Percentiles rank a stretch among this genome's conserved stretches.
phyloP scores from a whole-genome alignment of 1,139 yeast species.

The Petasospora rhodanensis region DNA sequence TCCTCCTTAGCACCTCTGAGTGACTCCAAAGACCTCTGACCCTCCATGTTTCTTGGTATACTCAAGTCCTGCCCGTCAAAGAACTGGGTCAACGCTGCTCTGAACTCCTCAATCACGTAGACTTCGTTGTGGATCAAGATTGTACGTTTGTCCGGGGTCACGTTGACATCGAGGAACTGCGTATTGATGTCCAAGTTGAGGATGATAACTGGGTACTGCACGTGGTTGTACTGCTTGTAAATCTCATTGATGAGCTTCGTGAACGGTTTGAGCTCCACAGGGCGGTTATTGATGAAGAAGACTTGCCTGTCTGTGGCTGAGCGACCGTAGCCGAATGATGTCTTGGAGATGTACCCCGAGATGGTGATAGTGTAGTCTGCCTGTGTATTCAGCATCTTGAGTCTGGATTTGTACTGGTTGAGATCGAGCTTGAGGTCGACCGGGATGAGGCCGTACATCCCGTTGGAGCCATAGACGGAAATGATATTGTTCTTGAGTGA shows the following conservation, averaged over 20 bases:
- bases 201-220: slow-evolving; percentile 72
- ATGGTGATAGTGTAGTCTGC: slow-evolving; percentile 8
- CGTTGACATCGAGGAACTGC: slow-evolving; percentile 66
- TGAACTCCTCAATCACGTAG: slow-evolving; percentile 47
- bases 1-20: slow-evolving; percentile 6
- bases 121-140: slow-evolving; percentile 66
- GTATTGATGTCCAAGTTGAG: slow-evolving; percentile 55
- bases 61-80: slow-evolving; percentile 44
- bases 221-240: slow-evolving; percentile 64
- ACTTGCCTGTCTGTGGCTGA: slow-evolving; percentile 70
- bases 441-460: slow-evolving; percentile 51
- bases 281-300: slow-evolving; percentile 69
- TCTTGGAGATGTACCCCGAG: slow-evolving; percentile 35
- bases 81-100: slow-evolving; percentile 36
- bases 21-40: slow-evolving; percentile 7
- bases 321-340: slow-evolving; percentile 66
- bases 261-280: slow-evolving; percentile 56
- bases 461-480: slow-evolving; percentile 65
- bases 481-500: slow-evolving; percentile 51
- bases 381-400: slow-evolving; percentile 5
- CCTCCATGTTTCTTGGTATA: slow-evolving; percentile 15
- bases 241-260: slow-evolving; percentile 64
- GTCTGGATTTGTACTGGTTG: slow-evolving; percentile 16
- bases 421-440: slow-evolving; percentile 36
- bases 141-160: slow-evolving; percentile 85